Evolutionary conservation across 371 early-diverging fungal genomes (phyloP).

Genomic region (Syncephalastrum sp.): DNA sequence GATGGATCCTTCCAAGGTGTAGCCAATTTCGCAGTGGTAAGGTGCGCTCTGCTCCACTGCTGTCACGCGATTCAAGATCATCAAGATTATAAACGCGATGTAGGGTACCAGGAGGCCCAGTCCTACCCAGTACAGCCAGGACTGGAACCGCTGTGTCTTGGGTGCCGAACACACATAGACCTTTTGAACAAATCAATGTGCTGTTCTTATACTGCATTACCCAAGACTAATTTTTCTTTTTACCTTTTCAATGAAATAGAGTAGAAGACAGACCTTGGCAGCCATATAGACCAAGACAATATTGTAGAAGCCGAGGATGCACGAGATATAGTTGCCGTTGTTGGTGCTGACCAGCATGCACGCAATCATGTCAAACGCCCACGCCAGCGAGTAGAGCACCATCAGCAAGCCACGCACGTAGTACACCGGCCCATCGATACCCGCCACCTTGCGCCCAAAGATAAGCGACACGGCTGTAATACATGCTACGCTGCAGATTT

Average conservation of each 20-base stretch:
- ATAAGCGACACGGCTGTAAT: conserved; percentile 42
- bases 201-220: conserved; percentile 18
- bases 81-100: conserved; percentile 38
- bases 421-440: conserved; percentile 30
- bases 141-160: conserved; percentile 35
- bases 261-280: conserved; percentile 37
- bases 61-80: conserved; percentile 34
- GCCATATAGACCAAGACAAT: conserved; percentile 34
- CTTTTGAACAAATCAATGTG: conserved; percentile 15
- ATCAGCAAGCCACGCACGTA: conserved; percentile 41
- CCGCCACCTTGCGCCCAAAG: conserved; percentile 44
- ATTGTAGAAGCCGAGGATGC: conserved; percentile 33
- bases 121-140: conserved; percentile 43
- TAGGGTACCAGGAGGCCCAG: conserved; percentile 43
- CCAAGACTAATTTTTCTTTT: neutral
- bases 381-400: conserved; percentile 28
- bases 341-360: conserved; percentile 37
- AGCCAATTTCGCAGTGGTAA: conserved; percentile 48
- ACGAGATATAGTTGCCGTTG: conserved; percentile 38
- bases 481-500: conserved; percentile 28
- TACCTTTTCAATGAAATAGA: conserved; percentile 52
- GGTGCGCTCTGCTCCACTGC: conserved; percentile 24
- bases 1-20: conserved; percentile 39
- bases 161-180: conserved; percentile 46
- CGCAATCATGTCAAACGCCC: conserved; percentile 35